These are phyloP conservation scores for Boletus sp. DNA, from an alignment of 768 basidiomycete species.

Conservation along the genomic window DNA sequence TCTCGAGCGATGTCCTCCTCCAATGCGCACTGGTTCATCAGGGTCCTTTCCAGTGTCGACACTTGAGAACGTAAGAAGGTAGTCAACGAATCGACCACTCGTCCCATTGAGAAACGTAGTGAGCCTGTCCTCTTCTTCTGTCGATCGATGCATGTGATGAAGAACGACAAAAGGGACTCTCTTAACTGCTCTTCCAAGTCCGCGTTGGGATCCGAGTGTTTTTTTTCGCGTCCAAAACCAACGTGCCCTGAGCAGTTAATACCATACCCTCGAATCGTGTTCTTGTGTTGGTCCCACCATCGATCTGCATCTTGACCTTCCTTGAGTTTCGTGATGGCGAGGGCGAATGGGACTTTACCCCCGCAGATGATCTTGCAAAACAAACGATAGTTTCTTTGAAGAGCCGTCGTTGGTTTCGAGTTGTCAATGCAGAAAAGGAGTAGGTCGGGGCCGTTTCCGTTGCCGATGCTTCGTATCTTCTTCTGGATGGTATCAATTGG, in stretches of 20 bases:
- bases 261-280: constrained; percentile 10
- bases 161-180: constrained; percentile 20
- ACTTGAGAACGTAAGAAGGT: constrained; percentile 10
- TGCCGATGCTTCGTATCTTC: constrained; percentile 32
- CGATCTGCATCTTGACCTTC: constrained; percentile 24
- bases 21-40: constrained; percentile 21
- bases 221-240: constrained; percentile 33
- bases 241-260: constrained; percentile 27
- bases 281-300: constrained; percentile 36
- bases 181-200: constrained; percentile 28
- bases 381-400: constrained; percentile 26
- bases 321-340: constrained; percentile 32
- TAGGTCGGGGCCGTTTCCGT: constrained; percentile 28
- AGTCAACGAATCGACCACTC: constrained; percentile 1
- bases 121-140: constrained; percentile 3
- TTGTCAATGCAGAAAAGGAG: constrained; percentile 33
- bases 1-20: constrained; percentile 21
- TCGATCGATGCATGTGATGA: constrained; percentile 13
- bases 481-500: constrained; percentile 26
- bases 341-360: constrained; percentile 26
- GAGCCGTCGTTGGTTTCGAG: constrained; percentile 23
- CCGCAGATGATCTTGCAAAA: constrained; percentile 29
- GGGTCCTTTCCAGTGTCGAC: constrained; percentile 7
- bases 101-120: constrained; percentile 12
- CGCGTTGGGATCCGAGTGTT: constrained; percentile 14